phyloP scores from a whole-genome alignment of 495 filamentous ascomycete species.

The Margaritispora aquatica region DNA sequence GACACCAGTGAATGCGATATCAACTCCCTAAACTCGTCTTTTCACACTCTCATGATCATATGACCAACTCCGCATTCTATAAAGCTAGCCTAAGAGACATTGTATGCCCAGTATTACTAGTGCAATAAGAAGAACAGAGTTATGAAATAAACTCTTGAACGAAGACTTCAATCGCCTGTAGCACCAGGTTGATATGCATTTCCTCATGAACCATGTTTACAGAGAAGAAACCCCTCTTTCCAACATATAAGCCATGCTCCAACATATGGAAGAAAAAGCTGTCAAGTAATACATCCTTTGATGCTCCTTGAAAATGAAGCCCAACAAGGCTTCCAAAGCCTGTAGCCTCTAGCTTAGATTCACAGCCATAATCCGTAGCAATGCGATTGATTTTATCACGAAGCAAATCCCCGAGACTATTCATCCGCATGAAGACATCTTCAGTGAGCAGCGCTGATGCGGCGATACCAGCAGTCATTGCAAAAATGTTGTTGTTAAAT shows the following conservation, averaged over 20 bases:
- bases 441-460: background rate
- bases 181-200: background rate
- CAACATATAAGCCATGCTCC: background rate
- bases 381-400: conserved; percentile 27
- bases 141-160: background rate
- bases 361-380: conserved; percentile 10
- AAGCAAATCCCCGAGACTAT: conserved; percentile 31
- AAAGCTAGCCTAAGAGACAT: no score
- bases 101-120: no score
- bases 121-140: no score
- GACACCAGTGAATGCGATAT: no score
- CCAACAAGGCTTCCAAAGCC: conserved; percentile 36
- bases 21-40: no score
- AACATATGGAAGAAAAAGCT: background rate
- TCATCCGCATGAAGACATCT: conserved; percentile 21
- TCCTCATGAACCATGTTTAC: background rate
- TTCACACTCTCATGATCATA: no score
- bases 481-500: conserved; percentile 60
- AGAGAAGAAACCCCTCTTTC: background rate
- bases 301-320: conserved; percentile 27
- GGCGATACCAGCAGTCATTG: conserved; percentile 33
- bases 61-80: no score
- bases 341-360: conserved; percentile 32
- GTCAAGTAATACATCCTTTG: background rate
- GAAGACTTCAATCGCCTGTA: background rate